Percentiles rank a stretch among this genome's conserved stretches.
These are phyloP conservation scores for Trichoderma asperellum DNA, from an alignment of 2,329 filamentous ascomycete species.

Conservation along the genomic window DNA sequence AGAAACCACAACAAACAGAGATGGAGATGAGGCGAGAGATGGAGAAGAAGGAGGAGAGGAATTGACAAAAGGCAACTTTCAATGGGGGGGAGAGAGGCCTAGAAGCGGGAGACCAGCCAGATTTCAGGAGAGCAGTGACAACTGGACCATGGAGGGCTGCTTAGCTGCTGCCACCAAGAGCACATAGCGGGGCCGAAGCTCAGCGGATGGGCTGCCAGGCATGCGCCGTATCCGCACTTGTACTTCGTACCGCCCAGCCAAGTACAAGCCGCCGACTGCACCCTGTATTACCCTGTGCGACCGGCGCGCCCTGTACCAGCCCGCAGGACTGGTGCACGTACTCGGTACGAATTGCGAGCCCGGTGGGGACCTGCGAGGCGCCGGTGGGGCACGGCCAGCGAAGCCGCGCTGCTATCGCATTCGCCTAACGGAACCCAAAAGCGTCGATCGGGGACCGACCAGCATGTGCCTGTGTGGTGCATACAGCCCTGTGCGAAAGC, in stretches of 20 bases:
- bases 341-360: conserved; percentile 13
- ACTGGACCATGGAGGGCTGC: conserved; percentile 25
- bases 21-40: conserved; percentile 17
- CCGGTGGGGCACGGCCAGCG: conserved; percentile 19
- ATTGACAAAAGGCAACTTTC: conserved; percentile 24
- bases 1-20: conserved; percentile 14
- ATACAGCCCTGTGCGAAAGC: conserved; percentile 14
- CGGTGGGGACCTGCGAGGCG: not conserved
- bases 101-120: conserved; percentile 29
- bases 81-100: conserved; percentile 26
- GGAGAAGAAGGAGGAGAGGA: conserved; percentile 28
- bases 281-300: conserved; percentile 9
- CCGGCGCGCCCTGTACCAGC: conserved; percentile 9
- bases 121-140: conserved; percentile 37
- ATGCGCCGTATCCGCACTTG: conserved; percentile 27
- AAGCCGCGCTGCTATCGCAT: conserved; percentile 17
- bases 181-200: conserved; percentile 33
- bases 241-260: not conserved
- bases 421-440: conserved; percentile 29
- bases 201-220: conserved; percentile 25
- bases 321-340: not conserved
- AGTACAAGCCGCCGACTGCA: not conserved
- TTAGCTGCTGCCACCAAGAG: conserved; percentile 30
- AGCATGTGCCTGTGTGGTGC: not conserved
- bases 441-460: conserved; percentile 17